Evolutionary conservation across 2,329 filamentous ascomycete genomes (phyloP), one percentile per base, ranked within the genome.

Genomic region (Clarireedia paspali): DNA sequence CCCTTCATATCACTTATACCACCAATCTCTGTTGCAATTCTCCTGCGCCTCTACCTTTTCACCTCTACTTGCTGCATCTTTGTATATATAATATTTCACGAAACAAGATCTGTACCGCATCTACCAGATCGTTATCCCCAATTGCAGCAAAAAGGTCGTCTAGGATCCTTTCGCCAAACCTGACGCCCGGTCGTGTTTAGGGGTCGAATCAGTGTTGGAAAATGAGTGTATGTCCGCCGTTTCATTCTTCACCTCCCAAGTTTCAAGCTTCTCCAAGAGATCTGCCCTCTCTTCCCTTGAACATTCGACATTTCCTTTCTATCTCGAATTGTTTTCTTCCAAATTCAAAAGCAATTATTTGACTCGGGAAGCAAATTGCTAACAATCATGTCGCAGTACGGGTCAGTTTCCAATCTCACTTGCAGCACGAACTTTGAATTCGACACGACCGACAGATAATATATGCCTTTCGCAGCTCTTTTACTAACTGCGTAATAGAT

Each of bases 381-480:
- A 62, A 67, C 50, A 60, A 62, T 50, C 24, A 68, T 68, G 66
- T 52, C 66, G 47, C 65, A 67, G 66, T 67, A 68, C 60, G 63
- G 64, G 66, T 68, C 46, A 66, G 66, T 68, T 50, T 38, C n/a
- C n/a, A 17, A 17, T 17, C n/a, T 17, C n/a, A 17, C n/a, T 17
- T 17, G n/a, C n/a, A 17, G n/a, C n/a, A 17, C n/a, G n/a, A 17
- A 17, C n/a, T 17, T 17, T 17, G n/a, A 17, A 17, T 17, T 17
- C n/a, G n/a, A 17, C n/a, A 17, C n/a, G n/a, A 17, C n/a, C n/a
- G n/a, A 17, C n/a, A 17, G n/a, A 17, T 17, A 17, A 17, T 17
- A 17, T 17, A 17, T 17, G n/a, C n/a, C n/a, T 17, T 17, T 17
- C n/a, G n/a, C n/a, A 17, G n/a, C n/a, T 17, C n/a, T 17, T 17